Percentiles rank a stretch among this genome's conserved stretches.
phyloP scores from a whole-genome alignment of 768 basidiomycete genomes.

The Lentinula edodes region DNA sequence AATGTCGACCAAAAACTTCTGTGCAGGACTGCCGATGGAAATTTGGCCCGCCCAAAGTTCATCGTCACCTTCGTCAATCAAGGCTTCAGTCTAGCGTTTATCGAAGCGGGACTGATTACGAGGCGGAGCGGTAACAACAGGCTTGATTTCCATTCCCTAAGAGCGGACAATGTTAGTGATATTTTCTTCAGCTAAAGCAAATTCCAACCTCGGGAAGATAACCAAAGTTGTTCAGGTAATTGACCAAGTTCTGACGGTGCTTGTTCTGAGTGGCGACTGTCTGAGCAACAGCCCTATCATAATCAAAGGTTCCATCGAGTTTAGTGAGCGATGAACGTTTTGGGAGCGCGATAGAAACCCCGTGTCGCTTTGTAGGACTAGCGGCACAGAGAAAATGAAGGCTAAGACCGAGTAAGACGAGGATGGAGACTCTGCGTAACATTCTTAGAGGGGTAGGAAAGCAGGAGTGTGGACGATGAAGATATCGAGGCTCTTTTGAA shows the following conservation, averaged over 20 bases:
- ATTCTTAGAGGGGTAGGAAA: not conserved
- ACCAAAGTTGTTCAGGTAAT: conserved; percentile 15
- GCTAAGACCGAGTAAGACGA: not conserved
- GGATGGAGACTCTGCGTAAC: conserved; percentile 1
- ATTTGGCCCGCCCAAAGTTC: conserved; percentile 30
- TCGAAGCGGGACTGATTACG: conserved; percentile 13
- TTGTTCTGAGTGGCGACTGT: conserved; percentile 15
- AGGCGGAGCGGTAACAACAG: conserved; percentile 15
- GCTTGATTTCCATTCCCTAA: conserved; percentile 27
- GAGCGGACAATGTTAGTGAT: not conserved
- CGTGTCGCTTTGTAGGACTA: not conserved
- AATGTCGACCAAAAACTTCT: conserved; percentile 34
- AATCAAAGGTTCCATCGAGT: conserved; percentile 16
- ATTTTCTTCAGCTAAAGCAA: not conserved
- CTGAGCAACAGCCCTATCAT: conserved; percentile 10
- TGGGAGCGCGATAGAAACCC: not conserved
- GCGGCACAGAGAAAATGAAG: not conserved
- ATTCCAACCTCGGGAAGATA: not conserved
- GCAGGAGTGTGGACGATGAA: no score
- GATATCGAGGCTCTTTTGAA: no score
- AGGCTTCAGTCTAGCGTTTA: conserved; percentile 27
- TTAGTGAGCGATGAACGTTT: conserved; percentile 9
- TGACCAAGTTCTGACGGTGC: conserved; percentile 19
- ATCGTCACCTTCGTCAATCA: conserved; percentile 29
- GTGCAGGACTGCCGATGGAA: conserved; percentile 31